These are phyloP conservation scores for Yamadazyma aaseri DNA, from an alignment of 1,139 yeast genomes.

Conservation along the genomic window DNA sequence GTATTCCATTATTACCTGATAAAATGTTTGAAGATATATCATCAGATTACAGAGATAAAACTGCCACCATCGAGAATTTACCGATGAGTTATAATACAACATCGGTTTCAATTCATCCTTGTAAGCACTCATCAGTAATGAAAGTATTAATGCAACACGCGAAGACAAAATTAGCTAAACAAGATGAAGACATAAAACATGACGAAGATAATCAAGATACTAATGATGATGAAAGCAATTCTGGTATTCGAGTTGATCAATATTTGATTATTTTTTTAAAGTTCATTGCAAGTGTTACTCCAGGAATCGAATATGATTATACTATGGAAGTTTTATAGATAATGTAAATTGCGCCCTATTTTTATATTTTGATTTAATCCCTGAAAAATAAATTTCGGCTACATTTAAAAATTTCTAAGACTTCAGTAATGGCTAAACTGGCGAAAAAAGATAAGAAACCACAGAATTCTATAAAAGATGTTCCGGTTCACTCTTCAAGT, in stretches of 20 bases:
- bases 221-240: constrained; percentile 41
- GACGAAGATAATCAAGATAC: constrained; percentile 18
- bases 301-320: constrained; percentile 95
- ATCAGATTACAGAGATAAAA: constrained; percentile 88
- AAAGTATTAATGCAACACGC: constrained; percentile 69
- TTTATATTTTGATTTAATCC: background rate
- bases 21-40: constrained; percentile 95
- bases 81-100: constrained; percentile 81
- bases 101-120: constrained; percentile 92
- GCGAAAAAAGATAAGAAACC: constrained; percentile 3
- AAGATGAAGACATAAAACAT: constrained; percentile 27
- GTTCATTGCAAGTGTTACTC: constrained; percentile 94
- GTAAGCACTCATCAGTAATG: constrained; percentile 95
- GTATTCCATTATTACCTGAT: constrained; percentile 80
- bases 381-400: background rate
- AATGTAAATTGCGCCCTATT: background rate
- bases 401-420: background rate
- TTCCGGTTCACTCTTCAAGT: constrained; percentile 4
- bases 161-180: constrained; percentile 14
- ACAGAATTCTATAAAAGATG: constrained; percentile 1
- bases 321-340: constrained; percentile 81
- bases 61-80: constrained; percentile 92
- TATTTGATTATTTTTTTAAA: constrained; percentile 85
- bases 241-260: constrained; percentile 77
- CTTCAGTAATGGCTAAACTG: constrained; percentile 9